Evolutionary conservation across 1,284 basidiomycete genomes (phyloP).

Genomic region (Inonotus hispidus): DNA sequence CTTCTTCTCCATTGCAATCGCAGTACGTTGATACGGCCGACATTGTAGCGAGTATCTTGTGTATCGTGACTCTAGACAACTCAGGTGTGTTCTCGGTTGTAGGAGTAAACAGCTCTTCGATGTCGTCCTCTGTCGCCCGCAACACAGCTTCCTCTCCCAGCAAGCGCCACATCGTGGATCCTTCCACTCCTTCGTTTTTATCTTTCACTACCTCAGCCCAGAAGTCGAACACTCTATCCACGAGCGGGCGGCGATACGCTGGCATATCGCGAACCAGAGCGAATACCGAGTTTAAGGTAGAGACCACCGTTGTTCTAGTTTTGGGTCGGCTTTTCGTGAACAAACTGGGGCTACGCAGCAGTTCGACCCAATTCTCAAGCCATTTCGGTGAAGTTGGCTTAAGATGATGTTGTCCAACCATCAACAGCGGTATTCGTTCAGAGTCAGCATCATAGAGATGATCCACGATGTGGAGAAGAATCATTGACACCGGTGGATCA

Average conservation of each 20-base stretch:
- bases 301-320: conserved; percentile 53
- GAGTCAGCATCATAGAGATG: conserved; percentile 62
- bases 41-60: conserved; percentile 12
- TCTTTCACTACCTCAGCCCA: conserved; percentile 38
- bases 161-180: conserved; percentile 53
- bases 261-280: conserved; percentile 64
- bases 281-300: conserved; percentile 50
- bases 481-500: conserved; percentile 54
- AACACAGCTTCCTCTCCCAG: conserved; percentile 57
- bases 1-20: conserved; percentile 18
- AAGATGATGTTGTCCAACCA: conserved; percentile 60
- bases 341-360: conserved; percentile 48
- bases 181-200: conserved; percentile 35
- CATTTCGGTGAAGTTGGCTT: conserved; percentile 65
- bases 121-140: conserved; percentile 37
- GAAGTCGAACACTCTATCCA: conserved; percentile 50
- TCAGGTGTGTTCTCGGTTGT: conserved; percentile 11
- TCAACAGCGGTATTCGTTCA: conserved; percentile 48
- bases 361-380: conserved; percentile 56
- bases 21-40: conserved; percentile 9
- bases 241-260: conserved; percentile 55
- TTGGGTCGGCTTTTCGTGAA: conserved; percentile 41
- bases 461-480: conserved; percentile 55
- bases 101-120: conserved; percentile 23
- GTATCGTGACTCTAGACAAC: conserved; percentile 10